phyloP scores from a whole-genome alignment of 495 filamentous ascomycete species.

The Hyphodiscus hymeniophilus region DNA sequence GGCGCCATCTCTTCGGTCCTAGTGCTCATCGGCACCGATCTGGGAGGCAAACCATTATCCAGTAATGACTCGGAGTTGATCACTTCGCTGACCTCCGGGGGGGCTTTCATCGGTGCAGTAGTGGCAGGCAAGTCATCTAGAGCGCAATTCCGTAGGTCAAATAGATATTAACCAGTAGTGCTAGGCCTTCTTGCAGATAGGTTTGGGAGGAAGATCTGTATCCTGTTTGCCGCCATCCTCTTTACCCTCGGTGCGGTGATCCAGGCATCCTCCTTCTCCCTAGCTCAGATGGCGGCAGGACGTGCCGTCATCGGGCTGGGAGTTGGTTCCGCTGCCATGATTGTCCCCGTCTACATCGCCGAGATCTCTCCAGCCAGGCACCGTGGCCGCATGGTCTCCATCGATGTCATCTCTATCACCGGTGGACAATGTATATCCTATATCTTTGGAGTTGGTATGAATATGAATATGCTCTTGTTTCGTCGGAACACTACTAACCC shows the following conservation, averaged over 20 bases:
- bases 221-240: slow-evolving; percentile 36
- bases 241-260: slow-evolving; percentile 37
- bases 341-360: slow-evolving; percentile 34
- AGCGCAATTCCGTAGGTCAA: too few species aligned
- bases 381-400: slow-evolving; percentile 43
- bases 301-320: slow-evolving; percentile 22
- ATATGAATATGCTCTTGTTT: slow-evolving; percentile 37
- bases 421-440: slow-evolving; percentile 43
- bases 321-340: slow-evolving; percentile 35
- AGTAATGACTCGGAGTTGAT: slow-evolving; percentile 36
- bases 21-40: neutral
- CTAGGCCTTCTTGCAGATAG: slow-evolving; percentile 40
- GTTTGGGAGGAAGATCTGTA: slow-evolving; percentile 36
- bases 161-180: too few species aligned
- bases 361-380: slow-evolving; percentile 38
- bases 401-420: slow-evolving; percentile 46
- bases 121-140: too few species aligned
- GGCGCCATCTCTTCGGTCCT: slow-evolving; percentile 34
- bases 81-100: slow-evolving; percentile 36
- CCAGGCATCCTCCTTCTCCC: slow-evolving; percentile 35
- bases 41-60: neutral
- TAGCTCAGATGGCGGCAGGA: slow-evolving; percentile 33
- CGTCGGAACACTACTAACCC: too few species aligned
- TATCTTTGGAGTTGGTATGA: too few species aligned
- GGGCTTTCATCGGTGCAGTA: slow-evolving; percentile 44